A percentile compares a stretch with the other conserved stretches of the same genome.
Evolutionary conservation across 352 stramenopile genomes (phyloP).

Genomic region (Pythium myriotylum): DNA sequence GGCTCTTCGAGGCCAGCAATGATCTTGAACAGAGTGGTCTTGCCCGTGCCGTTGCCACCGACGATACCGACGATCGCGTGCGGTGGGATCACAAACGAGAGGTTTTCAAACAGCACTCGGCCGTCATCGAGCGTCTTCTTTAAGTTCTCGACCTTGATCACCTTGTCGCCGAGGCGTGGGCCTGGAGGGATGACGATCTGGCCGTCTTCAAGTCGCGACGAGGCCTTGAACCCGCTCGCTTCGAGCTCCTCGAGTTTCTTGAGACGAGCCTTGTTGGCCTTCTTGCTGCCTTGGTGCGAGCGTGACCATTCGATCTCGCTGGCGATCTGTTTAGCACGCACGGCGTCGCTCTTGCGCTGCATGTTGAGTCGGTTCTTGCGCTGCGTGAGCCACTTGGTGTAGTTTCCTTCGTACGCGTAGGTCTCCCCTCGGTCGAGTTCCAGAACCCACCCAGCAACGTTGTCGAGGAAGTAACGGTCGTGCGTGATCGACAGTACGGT

Average conservation of each 20-base stretch:
- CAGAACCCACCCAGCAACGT: constrained; percentile 97
- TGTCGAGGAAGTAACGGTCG: constrained; percentile 99
- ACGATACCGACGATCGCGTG: constrained; percentile 97
- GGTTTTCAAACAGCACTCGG: constrained; percentile 92
- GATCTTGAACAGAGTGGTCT: constrained; percentile 97
- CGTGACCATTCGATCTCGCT: constrained; percentile 95
- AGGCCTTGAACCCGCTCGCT: constrained; percentile 47
- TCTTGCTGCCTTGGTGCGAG: constrained; percentile 80
- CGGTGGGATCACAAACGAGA: constrained; percentile 94
- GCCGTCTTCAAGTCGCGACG: constrained; percentile 73
- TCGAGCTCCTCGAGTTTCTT: constrained; percentile 94
- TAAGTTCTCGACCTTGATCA: constrained; percentile 86
- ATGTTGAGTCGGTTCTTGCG: constrained; percentile 95
- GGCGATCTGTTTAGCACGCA: constrained; percentile 91
- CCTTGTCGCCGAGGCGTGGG: constrained; percentile 92
- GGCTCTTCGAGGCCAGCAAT: constrained; percentile 90
- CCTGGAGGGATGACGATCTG: constrained; percentile 92
- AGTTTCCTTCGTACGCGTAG: constrained; percentile 99
- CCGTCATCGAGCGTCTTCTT: constrained; percentile 72
- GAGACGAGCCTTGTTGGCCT: constrained; percentile 92
- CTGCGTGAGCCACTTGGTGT: constrained; percentile 95
- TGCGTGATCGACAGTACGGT: constrained; percentile 99
- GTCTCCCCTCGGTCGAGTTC: constrained; percentile 96
- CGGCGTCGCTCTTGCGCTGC: constrained; percentile 92
- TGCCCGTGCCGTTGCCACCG: constrained; percentile 97